phyloP scores from a whole-genome alignment of 139 green algal species.

The Coelastrella sp. region DNA sequence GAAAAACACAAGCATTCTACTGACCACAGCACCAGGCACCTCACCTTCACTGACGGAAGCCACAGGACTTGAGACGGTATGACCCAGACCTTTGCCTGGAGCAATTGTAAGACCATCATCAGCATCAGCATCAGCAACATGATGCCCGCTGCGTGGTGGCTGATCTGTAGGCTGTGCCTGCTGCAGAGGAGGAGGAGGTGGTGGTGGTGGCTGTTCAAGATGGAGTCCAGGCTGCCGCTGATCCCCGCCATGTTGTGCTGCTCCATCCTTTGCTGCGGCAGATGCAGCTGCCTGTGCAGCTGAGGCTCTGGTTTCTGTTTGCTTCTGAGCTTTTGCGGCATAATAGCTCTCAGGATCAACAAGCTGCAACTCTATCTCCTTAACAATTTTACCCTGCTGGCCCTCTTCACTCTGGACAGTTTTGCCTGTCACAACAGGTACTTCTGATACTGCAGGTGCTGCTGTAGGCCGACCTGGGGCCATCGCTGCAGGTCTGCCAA shows the following conservation, averaged over 20 bases:
- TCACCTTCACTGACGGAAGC: slow-evolving; percentile 39
- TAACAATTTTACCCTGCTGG: slow-evolving; percentile 3
- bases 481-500: not conserved
- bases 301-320: not conserved
- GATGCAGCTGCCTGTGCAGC: not conserved
- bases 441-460: not conserved
- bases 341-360: slow-evolving; percentile 19
- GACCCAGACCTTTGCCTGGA: slow-evolving; percentile 29
- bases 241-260: not conserved
- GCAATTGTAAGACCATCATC: slow-evolving; percentile 27
- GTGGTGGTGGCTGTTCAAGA: not conserved
- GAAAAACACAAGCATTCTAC: too few relatives aligned
- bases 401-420: not conserved
- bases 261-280: not conserved
- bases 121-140: not conserved
- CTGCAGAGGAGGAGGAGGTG: not conserved
- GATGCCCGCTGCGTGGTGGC: not conserved
- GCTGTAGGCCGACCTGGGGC: not conserved
- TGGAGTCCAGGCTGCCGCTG: not conserved
- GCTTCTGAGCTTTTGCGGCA: slow-evolving; percentile 7
- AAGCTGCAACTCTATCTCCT: slow-evolving; percentile 30
- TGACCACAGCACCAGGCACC: too few relatives aligned
- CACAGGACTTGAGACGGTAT: not conserved
- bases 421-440: not conserved
- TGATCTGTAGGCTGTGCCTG: not conserved